Percentiles rank a stretch among this genome's conserved stretches.
Conservation (phyloP, 257 asterid genomes). For the Solanum clarkiae region DNA sequence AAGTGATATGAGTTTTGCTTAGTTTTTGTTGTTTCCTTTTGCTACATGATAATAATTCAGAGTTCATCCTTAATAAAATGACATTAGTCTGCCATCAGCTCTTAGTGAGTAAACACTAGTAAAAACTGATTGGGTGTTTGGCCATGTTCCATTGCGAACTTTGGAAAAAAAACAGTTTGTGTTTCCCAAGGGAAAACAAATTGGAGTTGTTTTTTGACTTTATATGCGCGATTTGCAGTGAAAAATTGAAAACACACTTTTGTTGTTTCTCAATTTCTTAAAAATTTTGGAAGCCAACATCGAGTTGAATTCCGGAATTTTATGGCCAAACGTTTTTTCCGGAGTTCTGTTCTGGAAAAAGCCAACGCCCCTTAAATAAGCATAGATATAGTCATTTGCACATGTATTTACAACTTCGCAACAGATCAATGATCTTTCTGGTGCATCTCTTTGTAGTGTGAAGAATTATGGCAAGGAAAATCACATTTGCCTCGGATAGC, state of each 20-base stretch:
- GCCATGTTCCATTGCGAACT: no score
- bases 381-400: not conserved
- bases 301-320: no score
- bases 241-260: no score
- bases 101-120: not conserved
- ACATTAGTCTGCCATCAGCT: not conserved
- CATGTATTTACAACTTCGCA: not conserved
- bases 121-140: not conserved
- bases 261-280: no score
- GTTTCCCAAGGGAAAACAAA: no score
- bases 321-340: no score
- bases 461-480: conserved; percentile 65
- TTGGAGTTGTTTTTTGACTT: no score
- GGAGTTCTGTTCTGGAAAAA: no score
- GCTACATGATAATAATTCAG: not conserved
- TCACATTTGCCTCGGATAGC: conserved; percentile 72
- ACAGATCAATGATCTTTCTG: not conserved
- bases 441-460: conserved; percentile 33
- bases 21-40: not conserved
- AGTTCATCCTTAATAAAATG: not conserved
- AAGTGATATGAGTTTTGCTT: not conserved
- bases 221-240: no score
- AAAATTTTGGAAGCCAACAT: no score
- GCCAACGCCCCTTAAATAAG: no score
- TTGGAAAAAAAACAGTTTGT: no score